Evolutionary conservation across 768 basidiomycete species (phyloP), one percentile per base, ranked within the genome.

Genomic region (Serendipita sp.): DNA sequence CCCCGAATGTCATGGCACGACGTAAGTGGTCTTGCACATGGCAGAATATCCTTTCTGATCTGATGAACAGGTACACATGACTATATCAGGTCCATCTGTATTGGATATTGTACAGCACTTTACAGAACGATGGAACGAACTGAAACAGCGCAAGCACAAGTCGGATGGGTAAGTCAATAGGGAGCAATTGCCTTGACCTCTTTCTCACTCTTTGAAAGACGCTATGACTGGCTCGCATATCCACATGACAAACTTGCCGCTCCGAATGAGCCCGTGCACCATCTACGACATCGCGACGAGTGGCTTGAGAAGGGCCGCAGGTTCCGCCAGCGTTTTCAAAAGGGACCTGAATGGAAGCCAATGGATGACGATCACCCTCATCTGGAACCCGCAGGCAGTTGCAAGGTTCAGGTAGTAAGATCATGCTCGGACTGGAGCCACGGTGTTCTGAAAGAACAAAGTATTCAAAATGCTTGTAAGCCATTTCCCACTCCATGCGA

Each of bases 1-100:
- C 75, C 82, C 0, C 77, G 90, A 65, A 92, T 93, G 91, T 89
- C 94, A 1, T 97, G 94, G 94, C 94, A 97, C 69, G 94, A 97
- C 74, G 90, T 90, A 33, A 30, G 53, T 50, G 7, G 11, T 5
- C 17, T 30, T n/a, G 4, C 11, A 28, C 22, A 26, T 11, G 4
- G 24, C 31, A n/a, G 24, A 11, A 58, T 34, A 22, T 34, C 24
- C 26, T n/a, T 30, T n/a, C 53, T 22, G 17, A 34, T 13, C 48
- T 26, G 14, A 38, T 5, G 11, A 13, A 34, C 17, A 58, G 53
- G 53, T 58, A 13, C 92, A 93, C 70, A 88, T 90, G 85, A 91
- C 89, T 3, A 73, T 93, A 24, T 74, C 78, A 14, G 96, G 86
- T 5, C 81, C 89, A 1, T 83, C 81, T 16, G 93, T 96, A 3